A percentile compares a stretch with the other conserved stretches of the same genome.
Evolutionary conservation across 495 filamentous ascomycete species (phyloP).

Genomic region (Mytilinidion resinicola): DNA sequence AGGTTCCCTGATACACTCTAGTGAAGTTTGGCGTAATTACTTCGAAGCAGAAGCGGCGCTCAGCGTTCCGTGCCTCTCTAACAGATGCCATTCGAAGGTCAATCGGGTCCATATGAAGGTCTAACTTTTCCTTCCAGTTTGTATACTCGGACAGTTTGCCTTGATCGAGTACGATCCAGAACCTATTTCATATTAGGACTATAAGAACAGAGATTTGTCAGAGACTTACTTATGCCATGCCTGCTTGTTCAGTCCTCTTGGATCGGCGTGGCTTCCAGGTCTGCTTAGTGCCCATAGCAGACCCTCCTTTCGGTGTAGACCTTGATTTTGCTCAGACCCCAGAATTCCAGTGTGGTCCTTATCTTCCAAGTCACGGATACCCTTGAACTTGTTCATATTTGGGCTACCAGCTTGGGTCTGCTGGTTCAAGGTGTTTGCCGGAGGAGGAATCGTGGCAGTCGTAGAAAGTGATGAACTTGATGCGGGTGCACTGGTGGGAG

Average conservation of each 20-base stretch:
- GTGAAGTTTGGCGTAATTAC: conserved; percentile 96
- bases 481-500: background rate
- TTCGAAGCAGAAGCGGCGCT: conserved; percentile 96
- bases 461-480: conserved; percentile 8
- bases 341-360: conserved; percentile 47
- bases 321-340: conserved; percentile 41
- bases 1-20: conserved; percentile 94
- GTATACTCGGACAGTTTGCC: conserved; percentile 96
- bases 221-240: conserved; percentile 96
- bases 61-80: conserved; percentile 85
- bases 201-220: background rate
- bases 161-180: conserved; percentile 97
- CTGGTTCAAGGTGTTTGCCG: conserved; percentile 25
- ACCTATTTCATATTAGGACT: conserved; percentile 47
- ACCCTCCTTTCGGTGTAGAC: conserved; percentile 75
- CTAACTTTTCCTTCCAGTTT: conserved; percentile 97
- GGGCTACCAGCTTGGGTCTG: conserved; percentile 44
- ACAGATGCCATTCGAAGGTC: conserved; percentile 96
- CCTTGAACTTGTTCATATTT: conserved; percentile 66
- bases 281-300: conserved; percentile 89
- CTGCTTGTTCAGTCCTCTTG: conserved; percentile 89
- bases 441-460: conserved; percentile 28
- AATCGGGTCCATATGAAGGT: conserved; percentile 97
- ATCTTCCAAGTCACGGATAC: conserved; percentile 84
- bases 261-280: conserved; percentile 91